These are phyloP conservation scores for Huntiella abstrusa DNA, from an alignment of 2,329 filamentous ascomycete species.

Conservation along the genomic window DNA sequence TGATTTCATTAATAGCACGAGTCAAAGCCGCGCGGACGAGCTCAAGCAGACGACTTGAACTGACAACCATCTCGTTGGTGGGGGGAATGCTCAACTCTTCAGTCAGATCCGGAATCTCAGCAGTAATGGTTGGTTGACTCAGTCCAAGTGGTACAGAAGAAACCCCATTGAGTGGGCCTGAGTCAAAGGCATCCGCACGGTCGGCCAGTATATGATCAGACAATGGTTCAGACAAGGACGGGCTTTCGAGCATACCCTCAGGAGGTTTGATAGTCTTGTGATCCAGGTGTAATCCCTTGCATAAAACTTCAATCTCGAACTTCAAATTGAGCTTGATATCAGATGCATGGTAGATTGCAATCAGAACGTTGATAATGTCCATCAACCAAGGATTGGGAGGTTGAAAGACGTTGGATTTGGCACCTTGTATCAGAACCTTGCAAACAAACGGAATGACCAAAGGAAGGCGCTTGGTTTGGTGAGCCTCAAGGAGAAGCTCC, in stretches of 20 bases:
- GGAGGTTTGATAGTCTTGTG: conserved; percentile 82
- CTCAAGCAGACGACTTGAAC: conserved; percentile 44
- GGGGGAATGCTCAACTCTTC: conserved; percentile 65
- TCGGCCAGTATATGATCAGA: conserved; percentile 48
- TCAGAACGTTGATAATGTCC: conserved; percentile 79
- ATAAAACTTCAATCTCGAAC: conserved; percentile 95
- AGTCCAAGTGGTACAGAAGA: conserved; percentile 51
- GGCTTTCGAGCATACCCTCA: conserved; percentile 63
- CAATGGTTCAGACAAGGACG: conserved; percentile 18
- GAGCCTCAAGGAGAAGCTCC: conserved; percentile 80
- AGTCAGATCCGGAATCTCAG: conserved; percentile 67
- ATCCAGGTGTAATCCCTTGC: conserved; percentile 79
- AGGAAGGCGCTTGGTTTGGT: conserved; percentile 76
- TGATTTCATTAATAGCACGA: conserved; percentile 85
- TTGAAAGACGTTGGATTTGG: conserved; percentile 70
- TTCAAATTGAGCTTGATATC: conserved; percentile 94
- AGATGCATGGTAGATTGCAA: conserved; percentile 83
- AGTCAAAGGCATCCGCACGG: conserved; percentile 63
- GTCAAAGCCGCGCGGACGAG: conserved; percentile 78
- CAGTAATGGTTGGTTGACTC: conserved; percentile 57
- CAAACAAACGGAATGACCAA: conserved; percentile 95
- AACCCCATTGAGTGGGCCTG: conserved; percentile 58
- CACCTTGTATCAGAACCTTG: conserved; percentile 78
- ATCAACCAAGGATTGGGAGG: conserved; percentile 96
- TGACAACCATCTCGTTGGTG: conserved; percentile 60